phyloP scores from a whole-genome alignment of 2,329 filamentous ascomycete species.

The Plectosphaerella plurivora region DNA sequence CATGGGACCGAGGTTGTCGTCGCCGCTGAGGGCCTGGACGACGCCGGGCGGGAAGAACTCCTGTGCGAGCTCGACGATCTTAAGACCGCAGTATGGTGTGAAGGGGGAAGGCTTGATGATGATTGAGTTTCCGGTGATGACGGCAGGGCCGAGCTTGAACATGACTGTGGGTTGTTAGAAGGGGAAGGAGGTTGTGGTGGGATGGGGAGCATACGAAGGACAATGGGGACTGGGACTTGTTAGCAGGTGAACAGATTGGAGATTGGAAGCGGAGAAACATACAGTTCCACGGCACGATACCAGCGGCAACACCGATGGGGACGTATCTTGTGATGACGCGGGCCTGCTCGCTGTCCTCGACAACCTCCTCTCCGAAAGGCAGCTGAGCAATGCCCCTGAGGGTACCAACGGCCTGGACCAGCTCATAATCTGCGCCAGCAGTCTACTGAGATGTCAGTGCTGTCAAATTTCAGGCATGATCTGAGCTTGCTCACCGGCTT shows the following conservation, averaged over 20 bases:
- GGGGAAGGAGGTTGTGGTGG: too few relatives aligned
- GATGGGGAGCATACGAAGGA: conserved; percentile 4
- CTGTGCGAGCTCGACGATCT: conserved; percentile 55
- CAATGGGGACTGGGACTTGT: conserved; percentile 6
- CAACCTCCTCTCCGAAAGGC: conserved; percentile 9
- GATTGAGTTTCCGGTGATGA: conserved; percentile 53
- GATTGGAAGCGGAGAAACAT: conserved; percentile 45
- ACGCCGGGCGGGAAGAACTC: conserved; percentile 58
- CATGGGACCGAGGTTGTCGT: conserved; percentile 55
- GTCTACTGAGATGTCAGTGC: background rate
- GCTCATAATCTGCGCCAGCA: conserved; percentile 6
- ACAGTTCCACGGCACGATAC: conserved; percentile 54
- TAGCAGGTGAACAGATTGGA: conserved; percentile 15
- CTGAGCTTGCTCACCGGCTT: conserved; percentile 12
- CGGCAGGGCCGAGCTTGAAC: conserved; percentile 51
- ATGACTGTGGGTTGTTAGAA: conserved; percentile 20
- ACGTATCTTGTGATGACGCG: conserved; percentile 24
- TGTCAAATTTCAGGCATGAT: background rate
- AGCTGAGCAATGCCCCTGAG: conserved; percentile 6
- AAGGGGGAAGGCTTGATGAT: conserved; percentile 56
- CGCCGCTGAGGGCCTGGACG: conserved; percentile 56
- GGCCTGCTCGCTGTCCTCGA: conserved; percentile 18
- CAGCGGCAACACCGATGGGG: conserved; percentile 36
- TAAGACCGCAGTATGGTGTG: conserved; percentile 54
- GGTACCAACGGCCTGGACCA: conserved; percentile 5